Evolutionary conservation across 768 basidiomycete species (phyloP).

Genomic region (Scleroderma bovista): DNA sequence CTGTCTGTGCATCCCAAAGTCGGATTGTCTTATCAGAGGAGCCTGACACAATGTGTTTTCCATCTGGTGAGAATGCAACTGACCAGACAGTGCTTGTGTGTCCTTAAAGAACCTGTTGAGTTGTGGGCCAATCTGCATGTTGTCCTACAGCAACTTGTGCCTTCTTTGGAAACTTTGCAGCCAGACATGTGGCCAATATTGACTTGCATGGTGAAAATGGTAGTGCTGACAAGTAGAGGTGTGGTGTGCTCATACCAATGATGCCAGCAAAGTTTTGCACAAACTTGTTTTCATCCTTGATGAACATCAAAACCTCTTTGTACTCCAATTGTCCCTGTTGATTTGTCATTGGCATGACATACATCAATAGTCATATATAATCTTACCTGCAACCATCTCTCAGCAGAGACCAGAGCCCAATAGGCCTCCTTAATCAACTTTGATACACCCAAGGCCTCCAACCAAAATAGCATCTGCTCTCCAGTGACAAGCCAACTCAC

Average conservation of each 20-base stretch:
- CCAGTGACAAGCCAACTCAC: background rate
- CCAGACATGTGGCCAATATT: slow-evolving; percentile 12
- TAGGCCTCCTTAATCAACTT: background rate
- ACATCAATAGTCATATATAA: background rate
- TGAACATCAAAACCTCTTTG: background rate
- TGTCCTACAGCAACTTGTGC: background rate
- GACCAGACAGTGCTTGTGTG: background rate
- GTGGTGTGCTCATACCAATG: slow-evolving; percentile 14
- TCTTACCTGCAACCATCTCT: background rate
- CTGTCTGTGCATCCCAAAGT: background rate
- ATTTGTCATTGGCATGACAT: background rate
- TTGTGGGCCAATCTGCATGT: background rate
- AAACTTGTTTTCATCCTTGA: slow-evolving; percentile 9
- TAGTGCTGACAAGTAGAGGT: slow-evolving; percentile 23
- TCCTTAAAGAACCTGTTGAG: background rate
- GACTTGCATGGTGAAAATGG: slow-evolving; percentile 21
- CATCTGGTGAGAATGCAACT: slow-evolving; percentile 1
- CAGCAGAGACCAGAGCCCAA: background rate
- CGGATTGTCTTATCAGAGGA: background rate
- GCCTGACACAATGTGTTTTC: background rate
- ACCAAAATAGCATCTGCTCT: slow-evolving; percentile 7
- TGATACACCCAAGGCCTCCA: background rate
- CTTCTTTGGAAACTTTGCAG: background rate
- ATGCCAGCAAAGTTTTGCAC: slow-evolving; percentile 8
- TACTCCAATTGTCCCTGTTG: background rate